A percentile compares a stretch with the other conserved stretches of the same genome.
phyloP scores from a whole-genome alignment of 2,329 filamentous ascomycete genomes.

The Claviceps capensis region DNA sequence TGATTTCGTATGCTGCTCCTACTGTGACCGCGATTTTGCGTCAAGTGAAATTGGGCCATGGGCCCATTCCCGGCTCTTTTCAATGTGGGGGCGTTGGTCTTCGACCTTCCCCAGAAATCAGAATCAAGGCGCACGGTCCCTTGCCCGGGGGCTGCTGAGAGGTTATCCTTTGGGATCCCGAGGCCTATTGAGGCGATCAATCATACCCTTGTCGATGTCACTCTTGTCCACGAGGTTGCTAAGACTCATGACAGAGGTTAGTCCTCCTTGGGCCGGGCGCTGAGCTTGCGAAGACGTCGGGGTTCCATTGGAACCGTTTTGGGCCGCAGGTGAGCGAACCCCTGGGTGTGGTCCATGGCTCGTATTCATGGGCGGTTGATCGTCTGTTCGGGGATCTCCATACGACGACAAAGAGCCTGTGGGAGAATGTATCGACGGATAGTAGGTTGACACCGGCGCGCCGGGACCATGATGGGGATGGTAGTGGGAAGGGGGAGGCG shows the following conservation, averaged over 20 bases:
- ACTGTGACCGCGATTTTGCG: neutral
- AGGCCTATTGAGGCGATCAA: conserved; percentile 34
- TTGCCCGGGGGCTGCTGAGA: neutral
- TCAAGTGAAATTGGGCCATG: neutral
- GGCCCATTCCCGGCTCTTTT: too few species aligned
- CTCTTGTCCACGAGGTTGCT: conserved; percentile 37
- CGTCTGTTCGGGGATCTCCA: conserved; percentile 19
- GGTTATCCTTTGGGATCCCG: conserved; percentile 8
- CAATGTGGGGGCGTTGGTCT: neutral
- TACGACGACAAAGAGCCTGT: conserved; percentile 29
- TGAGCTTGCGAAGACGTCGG: conserved; percentile 20
- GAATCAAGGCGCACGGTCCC: neutral
- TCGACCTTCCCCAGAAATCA: neutral
- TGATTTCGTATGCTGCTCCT: neutral
- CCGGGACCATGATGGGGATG: conserved; percentile 9
- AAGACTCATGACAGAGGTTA: conserved; percentile 37
- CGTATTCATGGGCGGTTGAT: conserved; percentile 9
- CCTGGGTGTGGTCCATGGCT: conserved; percentile 18
- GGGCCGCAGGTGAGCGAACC: conserved; percentile 23
- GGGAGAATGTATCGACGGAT: conserved; percentile 30
- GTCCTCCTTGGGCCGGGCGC: conserved; percentile 10
- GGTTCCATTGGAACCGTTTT: conserved; percentile 22
- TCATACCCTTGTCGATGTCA: conserved; percentile 43
- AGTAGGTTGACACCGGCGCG: conserved; percentile 24
- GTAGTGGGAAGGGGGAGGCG: conserved; percentile 1